Evolutionary conservation across 768 basidiomycete genomes (phyloP).

Genomic region (Sporobolomyces roseus): DNA sequence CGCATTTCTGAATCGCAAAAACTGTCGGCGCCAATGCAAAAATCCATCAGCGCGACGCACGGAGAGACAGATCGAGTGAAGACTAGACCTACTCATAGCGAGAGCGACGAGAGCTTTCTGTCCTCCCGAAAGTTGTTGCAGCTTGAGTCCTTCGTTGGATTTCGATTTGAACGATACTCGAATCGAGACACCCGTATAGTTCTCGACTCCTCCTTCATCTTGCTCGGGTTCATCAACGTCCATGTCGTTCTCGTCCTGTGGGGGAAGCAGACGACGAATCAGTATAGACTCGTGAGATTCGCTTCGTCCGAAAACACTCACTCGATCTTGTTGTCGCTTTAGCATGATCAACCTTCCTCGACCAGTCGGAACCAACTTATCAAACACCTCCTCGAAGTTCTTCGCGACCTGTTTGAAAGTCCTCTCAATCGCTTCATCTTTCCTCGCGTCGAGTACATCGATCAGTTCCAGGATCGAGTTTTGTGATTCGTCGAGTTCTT

Average conservation of each 20-base stretch:
- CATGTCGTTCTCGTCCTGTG: slow-evolving; percentile 50
- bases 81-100: slow-evolving; percentile 66
- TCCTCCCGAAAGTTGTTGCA: slow-evolving; percentile 94
- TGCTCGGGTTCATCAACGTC: slow-evolving; percentile 45
- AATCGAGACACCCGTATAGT: slow-evolving; percentile 94
- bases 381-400: slow-evolving; percentile 96
- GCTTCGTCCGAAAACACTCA: too few species aligned
- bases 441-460: slow-evolving; percentile 86
- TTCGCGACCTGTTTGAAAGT: slow-evolving; percentile 97
- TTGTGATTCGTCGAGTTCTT: slow-evolving; percentile 86
- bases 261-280: too few species aligned
- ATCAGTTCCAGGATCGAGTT: slow-evolving; percentile 87
- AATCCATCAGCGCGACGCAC: not conserved
- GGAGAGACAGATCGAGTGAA: slow-evolving; percentile 25
- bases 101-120: slow-evolving; percentile 96
- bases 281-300: too few species aligned
- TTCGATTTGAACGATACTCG: slow-evolving; percentile 99
- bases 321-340: slow-evolving; percentile 67
- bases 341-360: slow-evolving; percentile 88
- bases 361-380: slow-evolving; percentile 89
- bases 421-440: slow-evolving; percentile 96
- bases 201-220: slow-evolving; percentile 58
- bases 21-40: slow-evolving; percentile 54
- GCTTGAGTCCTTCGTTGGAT: slow-evolving; percentile 89
- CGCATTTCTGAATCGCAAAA: slow-evolving; percentile 98